phyloP scores from a whole-genome alignment of 768 basidiomycete genomes.

The Cystofilobasidium macerans region DNA sequence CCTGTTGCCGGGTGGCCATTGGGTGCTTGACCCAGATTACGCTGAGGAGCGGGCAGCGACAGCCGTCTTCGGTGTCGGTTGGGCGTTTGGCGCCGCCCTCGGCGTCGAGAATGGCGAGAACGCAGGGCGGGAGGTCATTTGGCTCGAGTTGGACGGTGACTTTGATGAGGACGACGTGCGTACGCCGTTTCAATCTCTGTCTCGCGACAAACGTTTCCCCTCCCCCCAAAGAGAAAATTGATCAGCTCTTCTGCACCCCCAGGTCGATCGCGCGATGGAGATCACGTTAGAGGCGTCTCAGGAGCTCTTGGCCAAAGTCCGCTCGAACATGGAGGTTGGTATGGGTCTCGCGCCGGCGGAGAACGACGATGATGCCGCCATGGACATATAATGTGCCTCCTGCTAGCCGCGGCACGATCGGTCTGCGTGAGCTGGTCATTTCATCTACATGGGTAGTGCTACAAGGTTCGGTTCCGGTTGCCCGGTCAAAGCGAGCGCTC shows the following conservation, averaged over 20 bases:
- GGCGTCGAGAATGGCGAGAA: slow-evolving; percentile 4
- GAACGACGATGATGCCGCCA: slow-evolving; percentile 2
- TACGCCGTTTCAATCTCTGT: background rate
- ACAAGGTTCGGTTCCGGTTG: too few relatives aligned
- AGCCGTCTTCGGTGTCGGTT: slow-evolving; percentile 16
- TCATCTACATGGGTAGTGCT: too few relatives aligned
- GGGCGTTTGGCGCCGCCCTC: slow-evolving; percentile 13
- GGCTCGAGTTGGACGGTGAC: slow-evolving; percentile 17
- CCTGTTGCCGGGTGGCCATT: background rate
- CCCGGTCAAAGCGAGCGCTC: slow-evolving; percentile 27
- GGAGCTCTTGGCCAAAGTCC: slow-evolving; percentile 5
- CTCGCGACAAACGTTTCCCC: background rate
- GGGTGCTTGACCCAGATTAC: slow-evolving; percentile 20
- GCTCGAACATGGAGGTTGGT: slow-evolving; percentile 4
- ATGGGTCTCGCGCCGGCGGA: background rate
- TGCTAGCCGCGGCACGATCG: too few relatives aligned
- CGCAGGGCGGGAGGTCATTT: slow-evolving; percentile 18
- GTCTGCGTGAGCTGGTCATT: too few relatives aligned
- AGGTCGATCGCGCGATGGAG: slow-evolving; percentile 12
- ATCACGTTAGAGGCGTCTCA: slow-evolving; percentile 9
- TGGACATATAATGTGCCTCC: slow-evolving; percentile 14
- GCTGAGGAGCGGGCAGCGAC: slow-evolving; percentile 16
- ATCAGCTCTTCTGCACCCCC: too few relatives aligned
- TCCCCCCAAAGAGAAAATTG: too few relatives aligned
- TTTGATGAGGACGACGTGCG: slow-evolving; percentile 24